Evolutionary conservation across 2,329 filamentous ascomycete species (phyloP).

Genomic region (Dactylellina drechsleri): DNA sequence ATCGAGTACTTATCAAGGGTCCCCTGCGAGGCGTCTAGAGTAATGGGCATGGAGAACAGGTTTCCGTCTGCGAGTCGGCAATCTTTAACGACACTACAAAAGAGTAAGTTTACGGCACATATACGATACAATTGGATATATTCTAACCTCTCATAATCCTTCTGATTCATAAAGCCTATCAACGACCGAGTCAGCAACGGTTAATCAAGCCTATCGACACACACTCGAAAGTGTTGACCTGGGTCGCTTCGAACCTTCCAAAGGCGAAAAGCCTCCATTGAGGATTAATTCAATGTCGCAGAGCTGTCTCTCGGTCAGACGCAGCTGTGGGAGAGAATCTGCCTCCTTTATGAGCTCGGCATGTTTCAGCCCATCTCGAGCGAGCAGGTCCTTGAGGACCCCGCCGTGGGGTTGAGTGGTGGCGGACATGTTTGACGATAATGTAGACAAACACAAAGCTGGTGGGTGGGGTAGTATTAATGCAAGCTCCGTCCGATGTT

Average conservation of each 20-base stretch:
- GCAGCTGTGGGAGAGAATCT: constrained; percentile 83
- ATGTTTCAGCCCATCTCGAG: constrained; percentile 86
- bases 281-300: constrained; percentile 98
- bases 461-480: too few relatives aligned
- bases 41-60: constrained; percentile 97
- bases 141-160: constrained; percentile 90
- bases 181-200: neutral
- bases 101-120: constrained; percentile 54
- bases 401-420: constrained; percentile 79
- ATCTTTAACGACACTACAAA: constrained; percentile 81
- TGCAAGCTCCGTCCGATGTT: too few relatives aligned
- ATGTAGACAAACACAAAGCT: too few relatives aligned
- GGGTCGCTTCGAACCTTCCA: constrained; percentile 78
- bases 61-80: constrained; percentile 86
- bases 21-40: constrained; percentile 81
- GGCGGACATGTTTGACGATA: constrained; percentile 30
- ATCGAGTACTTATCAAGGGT: constrained; percentile 79
- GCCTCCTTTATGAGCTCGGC: constrained; percentile 83
- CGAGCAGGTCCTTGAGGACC: constrained; percentile 96
- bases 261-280: constrained; percentile 95
- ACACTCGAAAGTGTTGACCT: constrained; percentile 14
- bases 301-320: constrained; percentile 90
- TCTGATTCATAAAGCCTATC: constrained; percentile 92
- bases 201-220: neutral
- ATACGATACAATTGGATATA: neutral